Evolutionary conservation across 805 yeast genomes (phyloP).

Genomic region (Brettanomyces anomalus): DNA sequence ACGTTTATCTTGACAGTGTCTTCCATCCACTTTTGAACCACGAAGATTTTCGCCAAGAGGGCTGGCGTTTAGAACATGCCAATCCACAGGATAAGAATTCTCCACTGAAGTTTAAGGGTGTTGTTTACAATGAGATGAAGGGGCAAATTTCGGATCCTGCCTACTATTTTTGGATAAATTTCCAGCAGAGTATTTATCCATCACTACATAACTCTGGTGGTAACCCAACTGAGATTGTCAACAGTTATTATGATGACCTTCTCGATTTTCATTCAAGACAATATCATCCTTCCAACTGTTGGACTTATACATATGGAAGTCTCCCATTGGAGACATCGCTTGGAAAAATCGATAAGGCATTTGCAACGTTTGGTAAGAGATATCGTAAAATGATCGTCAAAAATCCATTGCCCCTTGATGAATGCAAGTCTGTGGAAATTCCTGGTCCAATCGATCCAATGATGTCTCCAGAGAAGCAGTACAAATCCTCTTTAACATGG

Average conservation of each 20-base stretch:
- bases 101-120: slow-evolving; percentile 80
- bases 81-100: slow-evolving; percentile 45
- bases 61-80: slow-evolving; percentile 89
- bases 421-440: slow-evolving; percentile 27
- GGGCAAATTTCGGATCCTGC: slow-evolving; percentile 90
- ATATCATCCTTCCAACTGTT: slow-evolving; percentile 88
- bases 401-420: slow-evolving; percentile 38
- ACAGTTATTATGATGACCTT: slow-evolving; percentile 64
- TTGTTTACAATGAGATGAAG: slow-evolving; percentile 97
- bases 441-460: slow-evolving; percentile 81
- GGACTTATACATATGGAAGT: slow-evolving; percentile 81
- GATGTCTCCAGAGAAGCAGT: slow-evolving; percentile 57
- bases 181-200: slow-evolving; percentile 77
- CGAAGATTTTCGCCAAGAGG: slow-evolving; percentile 89
- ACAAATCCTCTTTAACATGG: slow-evolving; percentile 85
- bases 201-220: slow-evolving; percentile 89
- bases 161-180: slow-evolving; percentile 76
- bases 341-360: slow-evolving; percentile 42
- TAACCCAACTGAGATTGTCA: slow-evolving; percentile 75
- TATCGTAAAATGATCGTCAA: slow-evolving; percentile 22
- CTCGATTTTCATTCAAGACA: slow-evolving; percentile 63
- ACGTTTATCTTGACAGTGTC: slow-evolving; percentile 82
- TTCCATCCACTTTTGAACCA: slow-evolving; percentile 69
- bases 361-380: slow-evolving; percentile 46
- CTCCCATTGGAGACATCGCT: slow-evolving; percentile 57